These are phyloP conservation scores for Colletotrichum tabaci DNA, from an alignment of 2,329 filamentous ascomycete species.

Conservation along the genomic window DNA sequence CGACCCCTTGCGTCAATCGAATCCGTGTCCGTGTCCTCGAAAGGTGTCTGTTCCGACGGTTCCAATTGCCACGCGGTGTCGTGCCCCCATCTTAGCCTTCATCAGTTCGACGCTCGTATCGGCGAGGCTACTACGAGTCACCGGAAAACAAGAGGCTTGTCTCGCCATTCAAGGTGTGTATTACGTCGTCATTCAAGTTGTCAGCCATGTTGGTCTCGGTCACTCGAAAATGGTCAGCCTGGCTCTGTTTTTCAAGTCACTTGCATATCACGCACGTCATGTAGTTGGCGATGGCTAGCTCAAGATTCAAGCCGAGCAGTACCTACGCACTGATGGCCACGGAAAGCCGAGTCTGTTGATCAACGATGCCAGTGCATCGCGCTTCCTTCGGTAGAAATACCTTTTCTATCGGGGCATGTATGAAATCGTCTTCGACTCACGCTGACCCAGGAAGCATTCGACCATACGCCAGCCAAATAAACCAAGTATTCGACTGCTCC, in stretches of 20 bases:
- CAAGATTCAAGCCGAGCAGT: not conserved
- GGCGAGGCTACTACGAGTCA: not conserved
- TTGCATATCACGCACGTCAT: not conserved
- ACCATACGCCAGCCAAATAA: not conserved
- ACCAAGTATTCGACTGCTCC: not conserved
- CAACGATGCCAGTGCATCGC: conserved; percentile 8
- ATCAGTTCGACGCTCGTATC: not conserved
- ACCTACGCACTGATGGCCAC: not conserved
- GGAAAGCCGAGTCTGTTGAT: conserved; percentile 5
- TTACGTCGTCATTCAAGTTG: not conserved
- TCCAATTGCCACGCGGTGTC: conserved; percentile 3
- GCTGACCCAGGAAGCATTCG: conserved; percentile 1
- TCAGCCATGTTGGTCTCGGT: not conserved
- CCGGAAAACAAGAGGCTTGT: no score
- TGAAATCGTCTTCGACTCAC: not conserved
- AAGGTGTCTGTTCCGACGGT: conserved; percentile 1
- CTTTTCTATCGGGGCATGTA: not conserved
- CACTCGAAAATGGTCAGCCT: not conserved
- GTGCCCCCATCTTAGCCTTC: not conserved
- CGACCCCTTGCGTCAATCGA: not conserved
- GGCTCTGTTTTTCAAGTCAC: not conserved
- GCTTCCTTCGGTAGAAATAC: not conserved
- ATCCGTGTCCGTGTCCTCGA: conserved; percentile 23
- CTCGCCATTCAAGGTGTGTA: not conserved
- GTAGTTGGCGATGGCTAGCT: not conserved